These are phyloP conservation scores for Tetrahymena borealis DNA, from an alignment of 73 alveolate species.

Conservation along the genomic window DNA sequence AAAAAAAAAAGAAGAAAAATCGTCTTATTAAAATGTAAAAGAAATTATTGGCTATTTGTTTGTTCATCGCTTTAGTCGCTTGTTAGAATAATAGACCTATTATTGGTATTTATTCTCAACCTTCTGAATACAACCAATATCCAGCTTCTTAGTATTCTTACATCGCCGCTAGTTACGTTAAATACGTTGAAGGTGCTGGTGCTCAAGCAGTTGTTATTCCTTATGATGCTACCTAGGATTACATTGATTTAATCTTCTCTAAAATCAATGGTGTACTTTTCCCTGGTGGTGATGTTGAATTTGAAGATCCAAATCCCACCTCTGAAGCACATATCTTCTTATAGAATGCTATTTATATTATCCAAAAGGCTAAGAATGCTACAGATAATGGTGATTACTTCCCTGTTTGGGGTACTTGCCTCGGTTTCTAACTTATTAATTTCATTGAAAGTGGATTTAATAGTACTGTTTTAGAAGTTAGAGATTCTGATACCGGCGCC, in stretches of 20 bases:
- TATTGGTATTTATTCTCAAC: slow-evolving; percentile 21
- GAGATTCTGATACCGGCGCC: not conserved
- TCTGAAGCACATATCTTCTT: not conserved
- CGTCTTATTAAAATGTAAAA: not conserved
- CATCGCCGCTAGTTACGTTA: slow-evolving; percentile 54
- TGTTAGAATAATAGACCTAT: not conserved
- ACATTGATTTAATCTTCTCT: not conserved
- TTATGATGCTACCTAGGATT: slow-evolving; percentile 32
- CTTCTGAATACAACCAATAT: slow-evolving; percentile 23
- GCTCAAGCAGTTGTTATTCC: slow-evolving; percentile 58
- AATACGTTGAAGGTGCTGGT: slow-evolving; percentile 54
- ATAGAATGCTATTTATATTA: not conserved
- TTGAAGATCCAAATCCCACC: not conserved
- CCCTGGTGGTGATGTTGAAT: slow-evolving; percentile 43
- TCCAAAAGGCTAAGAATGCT: not conserved
- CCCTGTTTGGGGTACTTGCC: slow-evolving; percentile 51
- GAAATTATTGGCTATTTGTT: not conserved
- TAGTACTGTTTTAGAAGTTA: not conserved
- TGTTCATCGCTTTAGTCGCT: not conserved
- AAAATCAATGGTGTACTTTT: slow-evolving; percentile 37
- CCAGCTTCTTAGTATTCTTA: slow-evolving; percentile 27
- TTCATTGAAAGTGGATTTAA: not conserved
- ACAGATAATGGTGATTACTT: slow-evolving; percentile 36
- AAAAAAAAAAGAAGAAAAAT: not conserved
- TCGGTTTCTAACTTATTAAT: slow-evolving; percentile 39